Evolutionary conservation across 73 alveolate species (phyloP), one percentile per base, ranked within the genome.

Genomic region (Urostyla sp.): DNA sequence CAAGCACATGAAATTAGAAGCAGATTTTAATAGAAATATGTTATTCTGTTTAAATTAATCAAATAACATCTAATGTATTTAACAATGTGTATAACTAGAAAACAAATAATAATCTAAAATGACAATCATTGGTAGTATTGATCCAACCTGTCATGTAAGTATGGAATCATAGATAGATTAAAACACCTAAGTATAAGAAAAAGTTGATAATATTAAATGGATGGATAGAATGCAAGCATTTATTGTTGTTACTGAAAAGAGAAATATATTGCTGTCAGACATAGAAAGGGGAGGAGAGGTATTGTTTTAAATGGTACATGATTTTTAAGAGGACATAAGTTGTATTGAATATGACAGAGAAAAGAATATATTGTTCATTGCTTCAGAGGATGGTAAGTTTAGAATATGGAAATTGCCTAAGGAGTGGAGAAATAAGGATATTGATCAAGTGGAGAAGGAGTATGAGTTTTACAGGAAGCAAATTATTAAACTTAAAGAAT

Each of bases 381-480:
- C 72, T 16, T 52, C 72, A 16, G 49, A 69, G 55, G 56, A 38
- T 30, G 83, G 83, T 15, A 45, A 49, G 24, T 69, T 69, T 45
- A 49, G 83, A 30, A 69, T 69, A n/a, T 69, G 83, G 83, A 69
- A 49, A 26, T 13, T 69, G 10, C 83, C 83, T 8, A 49, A 46
- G 27, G 69, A 45, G 21, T 69, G 83, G 83, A 2, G 83, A 45
- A 8, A 44, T 1, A 45, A 49, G 30, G n/a, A 69, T 28, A 69
- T 69, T 8, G 83, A 69, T 69, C 72, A 69, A 32, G 20, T 69
- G 28, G 83, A 69, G 40, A 69, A 69, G 23, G 83, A 69, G 1
- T 69, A 48, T 46, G 83, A 69, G 45, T 69, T 48, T 27, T 69
- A 67, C 21, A 69, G 83, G 36, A 69, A 49, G 31, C 60, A 69